Base-by-base conservation (phyloP, 805 yeast genomes). In the Kluyveromyces dobzhanskii region DNA sequence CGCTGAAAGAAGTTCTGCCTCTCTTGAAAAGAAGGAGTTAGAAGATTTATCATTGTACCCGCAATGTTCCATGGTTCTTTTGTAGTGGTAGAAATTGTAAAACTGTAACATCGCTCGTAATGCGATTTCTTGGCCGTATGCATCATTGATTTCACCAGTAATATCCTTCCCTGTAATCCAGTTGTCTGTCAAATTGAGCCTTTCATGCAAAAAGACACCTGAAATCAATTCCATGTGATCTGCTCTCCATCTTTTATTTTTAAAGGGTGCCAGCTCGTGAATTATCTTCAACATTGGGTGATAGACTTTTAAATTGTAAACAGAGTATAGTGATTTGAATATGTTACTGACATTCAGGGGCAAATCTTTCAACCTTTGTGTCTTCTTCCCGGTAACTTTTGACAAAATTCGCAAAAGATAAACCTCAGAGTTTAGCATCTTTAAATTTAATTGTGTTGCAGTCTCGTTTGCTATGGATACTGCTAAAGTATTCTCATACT, bases 181-280 rank as follows among this genome's bases (percentile, higher is more conserved):
- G 44, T 79, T 80, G 55, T 90, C 98, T 44, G 78, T 71, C 35
- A 90, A 59, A 13, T 78, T 75, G 28, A 87, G 65, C 48, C 77
- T 75, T 50, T 85, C 75, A 53, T 86, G 78, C 19, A 92, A 57
- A 51, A 83, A 90, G 2, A 90, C 87, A 44, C 85, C 79, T 0
- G 96, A 85, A 4, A 90, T 84, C 33, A 92, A 67, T 47, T 88
- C 96, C 97, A 92, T 90, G 56, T 90, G 92, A 45, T 78, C 75
- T 11, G 87, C 75, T 49, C 87, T 79, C 98, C 98, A 90, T 59
- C 88, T 87, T 43, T 92, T 78, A 14, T 96, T 96, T 51, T 85
- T 88, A 61, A 81, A 85, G 0, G 97, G 95, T 1, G 87, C 78
- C 37, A 87, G 70, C 45, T 83, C 78, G 56, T 85, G 87, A 43